Conservation (phyloP, 257 asterid genomes). For the Fraxinus americana region DNA sequence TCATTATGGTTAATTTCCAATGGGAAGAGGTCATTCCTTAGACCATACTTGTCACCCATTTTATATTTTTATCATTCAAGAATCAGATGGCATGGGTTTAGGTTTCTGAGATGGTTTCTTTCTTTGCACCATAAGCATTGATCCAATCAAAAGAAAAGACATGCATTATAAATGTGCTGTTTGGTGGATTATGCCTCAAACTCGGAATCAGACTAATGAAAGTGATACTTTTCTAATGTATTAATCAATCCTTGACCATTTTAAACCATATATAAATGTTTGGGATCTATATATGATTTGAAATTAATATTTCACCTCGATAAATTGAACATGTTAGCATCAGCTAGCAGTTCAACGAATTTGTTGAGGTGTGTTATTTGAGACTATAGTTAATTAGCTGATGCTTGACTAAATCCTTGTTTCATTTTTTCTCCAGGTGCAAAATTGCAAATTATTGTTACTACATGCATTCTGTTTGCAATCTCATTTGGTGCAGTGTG, state of each 20-base stretch:
- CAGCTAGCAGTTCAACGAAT: not conserved
- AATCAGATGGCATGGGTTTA: not conserved
- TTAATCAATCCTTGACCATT: not conserved
- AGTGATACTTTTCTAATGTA: not conserved
- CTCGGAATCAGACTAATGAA: not conserved
- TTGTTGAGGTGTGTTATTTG: not conserved
- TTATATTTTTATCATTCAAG: not conserved
- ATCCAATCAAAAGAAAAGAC: not conserved
- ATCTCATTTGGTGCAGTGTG: conserved; percentile 56
- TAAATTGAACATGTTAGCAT: not conserved
- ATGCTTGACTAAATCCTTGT: not conserved
- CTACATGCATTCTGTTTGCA: conserved; percentile 46
- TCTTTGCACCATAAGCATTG: not conserved
- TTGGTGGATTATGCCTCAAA: not conserved
- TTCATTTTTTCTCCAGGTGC: conserved; percentile 51
- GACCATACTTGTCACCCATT: not conserved
- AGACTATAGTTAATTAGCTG: not conserved
- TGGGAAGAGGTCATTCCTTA: not conserved
- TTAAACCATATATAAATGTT: not conserved
- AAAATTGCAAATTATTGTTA: conserved; percentile 52
- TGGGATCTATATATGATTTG: not conserved
- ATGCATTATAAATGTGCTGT: not conserved
- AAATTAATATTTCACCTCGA: not conserved
- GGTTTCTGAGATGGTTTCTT: not conserved
- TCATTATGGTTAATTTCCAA: not conserved